Base-by-base conservation (phyloP, 345 rosid species). In the Draba incana region DNA sequence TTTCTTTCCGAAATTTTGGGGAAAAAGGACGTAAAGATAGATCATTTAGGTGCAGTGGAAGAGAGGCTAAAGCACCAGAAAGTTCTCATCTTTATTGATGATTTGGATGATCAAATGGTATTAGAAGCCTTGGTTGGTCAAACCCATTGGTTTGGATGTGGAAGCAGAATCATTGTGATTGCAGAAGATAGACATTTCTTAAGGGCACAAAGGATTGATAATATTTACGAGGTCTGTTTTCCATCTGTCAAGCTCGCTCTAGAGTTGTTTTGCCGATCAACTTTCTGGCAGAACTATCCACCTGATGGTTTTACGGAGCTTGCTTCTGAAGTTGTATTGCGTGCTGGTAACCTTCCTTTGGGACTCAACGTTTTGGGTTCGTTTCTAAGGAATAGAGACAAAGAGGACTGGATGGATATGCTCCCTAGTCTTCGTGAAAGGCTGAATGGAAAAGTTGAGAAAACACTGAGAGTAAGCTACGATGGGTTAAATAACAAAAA, bases 101-200 rank as follows among this genome's bases (percentile, higher is more conserved):
- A 28, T 28, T 28, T 28, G 31, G 31, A 28, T 2, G 31, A 28
- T 28, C 31, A 28, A 28, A 5, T 4, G 31, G 31, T 28, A 4
- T 28, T 28, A 28, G 31, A 28, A 3, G 31, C 31, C 31, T 28
- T 28, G 31, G 31, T 5, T 4, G 31, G 31, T 3, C 31, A 28
- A 28, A 28, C 31, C 5, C 31, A 28, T 3, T 80, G 84, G 89
- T 83, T 78, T 52, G 75, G 60, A n/a, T 59, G 46, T 51, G 88
- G 88, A 38, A 88, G 86, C 62, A 76, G 77, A 67, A 78, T 88
- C 15, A 78, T 88, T 14, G 71, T 79, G 23, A 80, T 92, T 15
- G 83, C 92, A 45, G 80, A 87, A 71, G 75, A 81, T 49, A 67
- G 6, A 27, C 78, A 54, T 0, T 3, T 74, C 11, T 46, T 74